phyloP scores from a whole-genome alignment of 805 yeast species.

The Starmerella floris region DNA sequence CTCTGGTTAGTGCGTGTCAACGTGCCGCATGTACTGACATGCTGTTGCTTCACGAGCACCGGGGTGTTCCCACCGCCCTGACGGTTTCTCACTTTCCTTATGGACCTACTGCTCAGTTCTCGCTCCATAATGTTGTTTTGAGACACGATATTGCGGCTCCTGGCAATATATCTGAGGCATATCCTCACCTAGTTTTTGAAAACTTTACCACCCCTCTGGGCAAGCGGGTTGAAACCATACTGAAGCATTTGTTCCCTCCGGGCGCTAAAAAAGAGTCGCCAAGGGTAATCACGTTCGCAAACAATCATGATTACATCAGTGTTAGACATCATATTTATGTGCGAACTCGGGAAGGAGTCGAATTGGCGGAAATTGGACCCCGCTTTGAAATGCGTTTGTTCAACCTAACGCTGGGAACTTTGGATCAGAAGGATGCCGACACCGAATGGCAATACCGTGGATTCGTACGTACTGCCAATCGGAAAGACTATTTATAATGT shows the following conservation, averaged over 20 bases:
- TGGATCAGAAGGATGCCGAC: conserved; percentile 93
- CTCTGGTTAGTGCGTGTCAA: conserved; percentile 70
- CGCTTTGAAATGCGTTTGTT: conserved; percentile 91
- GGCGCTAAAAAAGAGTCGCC: conserved; percentile 87
- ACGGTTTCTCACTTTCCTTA: conserved; percentile 93
- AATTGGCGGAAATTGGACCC: conserved; percentile 95
- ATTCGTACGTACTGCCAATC: conserved; percentile 86
- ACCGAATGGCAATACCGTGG: conserved; percentile 94
- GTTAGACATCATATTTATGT: conserved; percentile 94
- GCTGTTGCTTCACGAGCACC: conserved; percentile 80
- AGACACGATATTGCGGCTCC: conserved; percentile 81
- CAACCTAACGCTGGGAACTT: conserved; percentile 76
- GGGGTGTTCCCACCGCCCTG: conserved; percentile 94
- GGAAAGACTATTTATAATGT: conserved; percentile 66
- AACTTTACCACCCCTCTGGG: conserved; percentile 75
- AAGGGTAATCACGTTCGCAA: conserved; percentile 84
- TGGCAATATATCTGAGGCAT: conserved; percentile 81
- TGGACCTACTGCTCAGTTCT: conserved; percentile 92
- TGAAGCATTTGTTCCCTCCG: conserved; percentile 88
- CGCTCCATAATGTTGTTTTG: conserved; percentile 83
- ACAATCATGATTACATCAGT: conserved; percentile 79
- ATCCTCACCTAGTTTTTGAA: conserved; percentile 89
- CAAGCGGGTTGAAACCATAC: conserved; percentile 58
- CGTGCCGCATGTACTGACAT: conserved; percentile 72
- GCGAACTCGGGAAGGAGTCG: conserved; percentile 74